A percentile compares a stretch with the other conserved stretches of the same genome.
phyloP scores from a whole-genome alignment of 2,329 filamentous ascomycete genomes.

The Nemania diffusa region DNA sequence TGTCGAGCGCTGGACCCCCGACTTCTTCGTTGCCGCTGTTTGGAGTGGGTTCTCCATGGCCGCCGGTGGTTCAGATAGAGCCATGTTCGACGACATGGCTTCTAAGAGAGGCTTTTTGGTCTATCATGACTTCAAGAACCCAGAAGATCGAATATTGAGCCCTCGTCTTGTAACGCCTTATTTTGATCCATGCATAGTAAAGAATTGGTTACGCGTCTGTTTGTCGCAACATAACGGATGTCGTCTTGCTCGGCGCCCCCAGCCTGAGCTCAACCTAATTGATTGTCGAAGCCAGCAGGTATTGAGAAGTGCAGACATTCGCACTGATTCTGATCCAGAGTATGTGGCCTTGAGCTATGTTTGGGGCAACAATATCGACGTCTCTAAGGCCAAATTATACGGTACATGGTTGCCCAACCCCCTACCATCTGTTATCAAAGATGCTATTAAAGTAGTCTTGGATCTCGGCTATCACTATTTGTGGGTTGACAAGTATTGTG shows the following conservation, averaged over 20 bases:
- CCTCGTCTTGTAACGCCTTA: conserved; percentile 2
- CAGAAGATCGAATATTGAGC: background rate
- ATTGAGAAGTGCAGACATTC: background rate
- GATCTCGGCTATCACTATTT: conserved; percentile 29
- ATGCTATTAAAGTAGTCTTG: conserved; percentile 23
- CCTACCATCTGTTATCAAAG: conserved; percentile 16
- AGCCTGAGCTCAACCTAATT: conserved; percentile 4
- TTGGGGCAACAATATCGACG: conserved; percentile 5
- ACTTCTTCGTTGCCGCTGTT: conserved; percentile 25
- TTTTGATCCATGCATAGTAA: conserved; percentile 6
- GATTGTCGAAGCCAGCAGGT: conserved; percentile 11
- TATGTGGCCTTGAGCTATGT: conserved; percentile 26
- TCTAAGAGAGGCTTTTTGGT: conserved; percentile 21
- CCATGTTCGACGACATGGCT: conserved; percentile 16
- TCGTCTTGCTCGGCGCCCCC: background rate
- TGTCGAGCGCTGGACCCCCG: background rate
- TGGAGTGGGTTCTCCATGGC: conserved; percentile 10
- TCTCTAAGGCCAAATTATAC: background rate
- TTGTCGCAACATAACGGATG: background rate
- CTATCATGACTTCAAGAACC: background rate
- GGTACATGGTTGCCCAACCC: background rate
- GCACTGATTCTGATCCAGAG: background rate
- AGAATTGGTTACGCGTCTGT: conserved; percentile 19
- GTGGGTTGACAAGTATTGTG: conserved; percentile 34
- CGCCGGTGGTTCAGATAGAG: background rate